A percentile compares a stretch with the other conserved stretches of the same genome.
These are phyloP conservation scores for Sergeia podlipaevii DNA, from an alignment of 208 protist species.

Conservation along the genomic window DNA sequence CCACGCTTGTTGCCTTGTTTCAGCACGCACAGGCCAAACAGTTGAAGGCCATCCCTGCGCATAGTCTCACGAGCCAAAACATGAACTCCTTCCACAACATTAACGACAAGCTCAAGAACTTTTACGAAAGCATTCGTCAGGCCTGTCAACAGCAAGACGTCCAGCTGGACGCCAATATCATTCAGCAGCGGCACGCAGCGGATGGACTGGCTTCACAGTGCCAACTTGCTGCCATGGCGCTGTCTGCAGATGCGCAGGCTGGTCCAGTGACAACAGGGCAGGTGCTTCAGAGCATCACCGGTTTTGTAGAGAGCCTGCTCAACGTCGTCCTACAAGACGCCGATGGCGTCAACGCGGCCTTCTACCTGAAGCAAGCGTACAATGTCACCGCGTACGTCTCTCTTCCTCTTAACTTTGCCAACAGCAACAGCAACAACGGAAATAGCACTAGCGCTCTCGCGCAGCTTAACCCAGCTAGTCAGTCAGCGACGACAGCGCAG, in stretches of 20 bases:
- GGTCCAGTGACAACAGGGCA: conserved; percentile 42
- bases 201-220: conserved; percentile 84
- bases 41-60: conserved; percentile 13
- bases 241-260: conserved; percentile 44
- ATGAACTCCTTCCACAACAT: conserved; percentile 33
- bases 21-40: conserved; percentile 61
- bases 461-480: no score
- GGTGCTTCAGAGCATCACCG: conserved; percentile 59
- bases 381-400: conserved; percentile 71
- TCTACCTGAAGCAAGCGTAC: conserved; percentile 82
- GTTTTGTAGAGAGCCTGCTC: conserved; percentile 79
- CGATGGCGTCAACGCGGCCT: conserved; percentile 61
- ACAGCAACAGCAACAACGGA: neutral
- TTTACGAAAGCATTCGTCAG: conserved; percentile 60
- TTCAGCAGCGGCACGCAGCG: conserved; percentile 75
- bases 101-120: conserved; percentile 56
- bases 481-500: conserved; percentile 1
- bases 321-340: conserved; percentile 67
- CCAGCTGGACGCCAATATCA: conserved; percentile 56
- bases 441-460: neutral
- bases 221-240: conserved; percentile 78
- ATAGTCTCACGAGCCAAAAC: conserved; percentile 35
- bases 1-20: conserved; percentile 62
- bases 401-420: conserved; percentile 38
- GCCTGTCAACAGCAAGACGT: conserved; percentile 65